These are phyloP conservation scores for Ogataea populi-albae DNA, from an alignment of 805 yeast species.

Conservation along the genomic window DNA sequence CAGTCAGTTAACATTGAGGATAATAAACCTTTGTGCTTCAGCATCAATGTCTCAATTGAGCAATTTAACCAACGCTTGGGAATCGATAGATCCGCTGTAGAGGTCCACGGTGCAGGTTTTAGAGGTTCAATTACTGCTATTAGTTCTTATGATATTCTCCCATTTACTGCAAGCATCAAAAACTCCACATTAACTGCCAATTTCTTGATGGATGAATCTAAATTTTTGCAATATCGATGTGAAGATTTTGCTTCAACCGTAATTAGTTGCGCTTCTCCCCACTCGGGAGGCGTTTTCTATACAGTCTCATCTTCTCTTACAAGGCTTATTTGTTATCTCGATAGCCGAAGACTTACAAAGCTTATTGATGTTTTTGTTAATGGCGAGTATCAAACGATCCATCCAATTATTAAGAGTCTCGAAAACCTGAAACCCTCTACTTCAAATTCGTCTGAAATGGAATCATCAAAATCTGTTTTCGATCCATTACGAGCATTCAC, in stretches of 20 bases:
- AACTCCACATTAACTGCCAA: slow-evolving; percentile 2
- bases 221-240: slow-evolving; percentile 15
- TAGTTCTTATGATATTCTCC: slow-evolving; percentile 13
- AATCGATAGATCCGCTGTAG: slow-evolving; percentile 20
- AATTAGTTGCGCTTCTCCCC: slow-evolving; percentile 20
- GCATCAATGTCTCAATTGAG: slow-evolving; percentile 19
- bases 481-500: slow-evolving; percentile 3
- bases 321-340: slow-evolving; percentile 18
- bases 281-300: slow-evolving; percentile 23
- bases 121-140: slow-evolving; percentile 18
- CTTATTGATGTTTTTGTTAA: slow-evolving; percentile 21
- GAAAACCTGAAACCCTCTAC: not conserved
- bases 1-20: not conserved
- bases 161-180: slow-evolving; percentile 21
- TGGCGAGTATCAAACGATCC: slow-evolving; percentile 24
- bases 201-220: slow-evolving; percentile 8
- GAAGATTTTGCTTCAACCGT: slow-evolving; percentile 16
- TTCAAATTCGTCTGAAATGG: not conserved
- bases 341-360: slow-evolving; percentile 19
- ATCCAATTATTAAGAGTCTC: slow-evolving; percentile 15
- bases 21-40: slow-evolving; percentile 16
- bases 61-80: slow-evolving; percentile 21
- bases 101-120: slow-evolving; percentile 19
- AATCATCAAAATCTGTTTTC: not conserved
- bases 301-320: slow-evolving; percentile 14